Conservation (phyloP, 2,329 filamentous ascomycete genomes). For the Tolypocladium ophioglossoides region DNA sequence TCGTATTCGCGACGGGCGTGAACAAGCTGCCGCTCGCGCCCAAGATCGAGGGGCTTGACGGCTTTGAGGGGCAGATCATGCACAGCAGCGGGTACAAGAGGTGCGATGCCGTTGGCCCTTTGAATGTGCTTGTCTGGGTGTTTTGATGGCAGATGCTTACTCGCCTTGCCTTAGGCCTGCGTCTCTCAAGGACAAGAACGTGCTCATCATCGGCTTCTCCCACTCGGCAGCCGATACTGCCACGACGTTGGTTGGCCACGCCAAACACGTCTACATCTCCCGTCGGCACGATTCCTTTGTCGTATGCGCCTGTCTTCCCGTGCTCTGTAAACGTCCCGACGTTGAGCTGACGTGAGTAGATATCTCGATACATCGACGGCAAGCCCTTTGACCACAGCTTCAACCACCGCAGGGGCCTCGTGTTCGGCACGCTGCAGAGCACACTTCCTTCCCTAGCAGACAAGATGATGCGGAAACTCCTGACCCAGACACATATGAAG, state of each 20-base stretch:
- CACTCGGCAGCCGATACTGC: conserved; percentile 22
- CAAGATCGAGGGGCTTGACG: conserved; percentile 20
- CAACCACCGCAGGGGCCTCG: conserved; percentile 7
- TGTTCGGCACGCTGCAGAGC: conserved; percentile 7
- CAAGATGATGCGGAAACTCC: background rate
- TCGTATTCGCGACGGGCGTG: conserved; percentile 23
- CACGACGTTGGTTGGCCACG: conserved; percentile 20
- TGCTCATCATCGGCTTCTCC: conserved; percentile 32
- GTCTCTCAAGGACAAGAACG: conserved; percentile 26
- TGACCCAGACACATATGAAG: conserved; percentile 11
- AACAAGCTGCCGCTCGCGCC: conserved; percentile 24
- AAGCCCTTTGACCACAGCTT: conserved; percentile 18
- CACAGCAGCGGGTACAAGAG: conserved; percentile 26
- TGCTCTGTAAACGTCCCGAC: no score
- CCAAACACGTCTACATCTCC: conserved; percentile 28
- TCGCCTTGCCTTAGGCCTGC: conserved; percentile 12
- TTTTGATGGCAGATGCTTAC: background rate
- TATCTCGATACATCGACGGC: conserved; percentile 17
- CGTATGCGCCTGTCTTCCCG: conserved; percentile 7
- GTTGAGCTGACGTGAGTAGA: no score
- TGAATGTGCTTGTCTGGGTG: background rate
- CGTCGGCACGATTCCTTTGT: conserved; percentile 27
- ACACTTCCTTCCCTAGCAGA: conserved; percentile 1
- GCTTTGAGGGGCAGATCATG: conserved; percentile 26
- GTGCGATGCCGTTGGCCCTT: conserved; percentile 7